Base-by-base conservation (phyloP, 1,284 basidiomycete genomes). In the Rhizoctonia solani region DNA sequence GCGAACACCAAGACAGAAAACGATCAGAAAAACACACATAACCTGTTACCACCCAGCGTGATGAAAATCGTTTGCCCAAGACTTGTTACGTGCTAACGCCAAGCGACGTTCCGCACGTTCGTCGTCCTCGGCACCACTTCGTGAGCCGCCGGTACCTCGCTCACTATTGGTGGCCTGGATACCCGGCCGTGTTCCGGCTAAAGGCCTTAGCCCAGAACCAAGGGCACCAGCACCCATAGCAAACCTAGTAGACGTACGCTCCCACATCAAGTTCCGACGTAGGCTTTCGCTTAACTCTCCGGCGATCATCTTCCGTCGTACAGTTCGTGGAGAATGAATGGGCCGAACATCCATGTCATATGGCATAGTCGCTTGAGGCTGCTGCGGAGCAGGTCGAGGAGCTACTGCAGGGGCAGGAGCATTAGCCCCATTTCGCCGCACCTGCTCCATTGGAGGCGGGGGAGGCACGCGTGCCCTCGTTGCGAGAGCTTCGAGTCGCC, bases 241-340 rank as follows among this genome's bases (percentile, higher is more conserved):
- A 54, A 52, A 69, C 66, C 68, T 68, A 52, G 46, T 72, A 39
- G 69, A 69, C 46, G 71, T 87, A 11, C 93, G 83, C 74, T 93
- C 90, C 92, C 93, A 94, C 4, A 95, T 77, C 71, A 96, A 74
- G 73, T 95, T 92, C 54, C 89, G 81, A 21, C 93, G 81, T 69
- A 96, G 77, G 69, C 87, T 90, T 78, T 95, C 93, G 52, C 90
- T 90, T 74, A 96, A 80, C 77, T 96, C 93, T 23, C 87, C 88
- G 67, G 86, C 82, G 55, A 95, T 81, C 91, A 95, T 95, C 73
- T 86, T 84, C 54, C 90, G 82, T 3, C 93, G 83, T 16, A 91
- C 94, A 39, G 93, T 93, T 30, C 89, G 85, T 0, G 93, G 93
- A 1, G 92, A 91, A 72, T 89, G 88, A n/a, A 63, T 63, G 13